phyloP scores from a whole-genome alignment of 345 rosid species.

The Sisymbrium altissimum region DNA sequence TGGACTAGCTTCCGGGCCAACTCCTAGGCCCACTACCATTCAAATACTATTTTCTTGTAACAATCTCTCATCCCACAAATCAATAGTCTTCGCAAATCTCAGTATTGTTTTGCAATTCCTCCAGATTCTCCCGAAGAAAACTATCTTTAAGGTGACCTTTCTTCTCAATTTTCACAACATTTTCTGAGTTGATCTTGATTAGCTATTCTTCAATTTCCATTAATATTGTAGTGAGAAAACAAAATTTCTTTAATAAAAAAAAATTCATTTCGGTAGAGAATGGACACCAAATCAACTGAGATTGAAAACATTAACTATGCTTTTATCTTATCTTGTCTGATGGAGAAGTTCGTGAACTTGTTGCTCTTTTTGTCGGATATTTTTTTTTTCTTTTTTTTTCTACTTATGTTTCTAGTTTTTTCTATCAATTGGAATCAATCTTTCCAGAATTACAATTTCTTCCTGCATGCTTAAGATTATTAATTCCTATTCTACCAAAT shows the following conservation, averaged over 20 bases:
- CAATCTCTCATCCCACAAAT: background rate
- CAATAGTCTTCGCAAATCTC: background rate
- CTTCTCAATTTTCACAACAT: background rate
- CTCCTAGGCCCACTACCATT: too few relatives aligned
- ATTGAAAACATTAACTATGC: background rate
- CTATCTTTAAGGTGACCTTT: background rate
- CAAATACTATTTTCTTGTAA: too few relatives aligned
- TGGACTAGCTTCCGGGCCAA: too few relatives aligned
- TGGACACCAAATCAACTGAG: background rate
- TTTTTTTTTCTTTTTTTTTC: background rate
- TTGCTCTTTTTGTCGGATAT: background rate
- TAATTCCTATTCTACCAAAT: too few relatives aligned
- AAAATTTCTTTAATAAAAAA: background rate
- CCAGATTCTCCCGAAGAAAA: background rate
- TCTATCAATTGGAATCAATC: too few relatives aligned
- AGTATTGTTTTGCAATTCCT: background rate
- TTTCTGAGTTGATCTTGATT: background rate
- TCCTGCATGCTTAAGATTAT: background rate
- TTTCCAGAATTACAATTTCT: background rate
- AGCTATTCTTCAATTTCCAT: background rate
- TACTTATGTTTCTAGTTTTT: background rate
- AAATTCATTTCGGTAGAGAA: background rate
- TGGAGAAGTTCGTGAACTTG: background rate
- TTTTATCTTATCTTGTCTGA: background rate
- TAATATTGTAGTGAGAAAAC: background rate